Evolutionary conservation across 2,329 filamentous ascomycete species (phyloP).

Genomic region (Pyricularia sp.): DNA sequence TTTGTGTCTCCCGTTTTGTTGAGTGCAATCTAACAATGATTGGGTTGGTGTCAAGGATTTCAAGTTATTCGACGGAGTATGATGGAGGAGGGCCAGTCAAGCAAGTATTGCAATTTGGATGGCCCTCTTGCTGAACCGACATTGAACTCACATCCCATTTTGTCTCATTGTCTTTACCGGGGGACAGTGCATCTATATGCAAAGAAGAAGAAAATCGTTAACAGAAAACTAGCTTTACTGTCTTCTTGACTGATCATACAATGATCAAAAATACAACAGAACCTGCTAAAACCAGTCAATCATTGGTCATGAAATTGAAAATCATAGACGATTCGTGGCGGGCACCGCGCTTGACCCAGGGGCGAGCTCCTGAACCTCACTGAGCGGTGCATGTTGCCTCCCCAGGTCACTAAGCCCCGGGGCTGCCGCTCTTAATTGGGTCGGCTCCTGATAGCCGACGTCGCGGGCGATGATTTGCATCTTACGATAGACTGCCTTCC

Average conservation of each 20-base stretch:
- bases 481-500: slow-evolving; percentile 39
- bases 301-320: not conserved
- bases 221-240: no score
- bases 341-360: not conserved
- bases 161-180: not conserved
- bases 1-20: no score
- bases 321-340: not conserved
- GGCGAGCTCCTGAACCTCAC: not conserved
- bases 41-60: no score
- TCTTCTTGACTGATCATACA: no score
- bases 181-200: not conserved
- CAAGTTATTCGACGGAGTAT: no score
- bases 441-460: not conserved
- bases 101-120: no score
- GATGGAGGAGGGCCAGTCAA: no score
- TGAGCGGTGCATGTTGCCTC: slow-evolving; percentile 1
- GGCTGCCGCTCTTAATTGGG: not conserved
- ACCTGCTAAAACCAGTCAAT: no score
- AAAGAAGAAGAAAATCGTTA: not conserved
- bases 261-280: no score
- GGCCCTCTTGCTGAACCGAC: not conserved
- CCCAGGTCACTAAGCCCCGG: not conserved
- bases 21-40: no score
- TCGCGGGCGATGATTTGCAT: slow-evolving; percentile 32
- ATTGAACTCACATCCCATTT: not conserved